Percentiles rank a stretch among this genome's conserved stretches.
Evolutionary conservation across 306 rosid genomes (phyloP).

Genomic region (Pueraria montana): DNA sequence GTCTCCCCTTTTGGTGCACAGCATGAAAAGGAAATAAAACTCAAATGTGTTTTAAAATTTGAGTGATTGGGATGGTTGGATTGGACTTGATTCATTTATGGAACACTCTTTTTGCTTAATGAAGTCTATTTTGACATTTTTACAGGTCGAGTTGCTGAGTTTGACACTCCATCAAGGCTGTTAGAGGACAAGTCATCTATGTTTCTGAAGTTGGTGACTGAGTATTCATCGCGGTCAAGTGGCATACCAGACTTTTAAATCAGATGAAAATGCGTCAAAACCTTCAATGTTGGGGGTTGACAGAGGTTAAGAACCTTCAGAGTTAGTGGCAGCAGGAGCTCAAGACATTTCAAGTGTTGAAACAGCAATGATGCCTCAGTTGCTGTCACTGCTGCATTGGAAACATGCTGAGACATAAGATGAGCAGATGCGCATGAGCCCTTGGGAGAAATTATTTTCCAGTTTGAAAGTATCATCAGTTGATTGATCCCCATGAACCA

Average conservation of each 20-base stretch:
- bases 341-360: constrained; percentile 29
- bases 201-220: constrained; percentile 87
- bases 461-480: constrained; percentile 40
- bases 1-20: not conserved
- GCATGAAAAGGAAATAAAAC: not conserved
- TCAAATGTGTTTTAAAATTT: not conserved
- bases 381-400: constrained; percentile 53
- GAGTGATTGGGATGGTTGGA: not conserved
- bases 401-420: constrained; percentile 34
- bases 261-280: constrained; percentile 49
- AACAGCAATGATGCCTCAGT: constrained; percentile 33
- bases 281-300: constrained; percentile 15
- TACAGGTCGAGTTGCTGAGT: constrained; percentile 90
- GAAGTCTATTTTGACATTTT: constrained; percentile 44
- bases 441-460: constrained; percentile 43
- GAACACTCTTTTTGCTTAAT: constrained; percentile 24
- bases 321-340: constrained; percentile 52
- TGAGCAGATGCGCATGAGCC: constrained; percentile 8
- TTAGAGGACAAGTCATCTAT: constrained; percentile 90
- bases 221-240: constrained; percentile 84
- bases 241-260: constrained; percentile 71
- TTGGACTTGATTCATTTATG: not conserved
- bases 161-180: constrained; percentile 75
- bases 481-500: constrained; percentile 51
- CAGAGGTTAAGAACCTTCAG: constrained; percentile 34